Conservation (phyloP, 1,284 basidiomycete genomes). For the Psilocybe mexicana region DNA sequence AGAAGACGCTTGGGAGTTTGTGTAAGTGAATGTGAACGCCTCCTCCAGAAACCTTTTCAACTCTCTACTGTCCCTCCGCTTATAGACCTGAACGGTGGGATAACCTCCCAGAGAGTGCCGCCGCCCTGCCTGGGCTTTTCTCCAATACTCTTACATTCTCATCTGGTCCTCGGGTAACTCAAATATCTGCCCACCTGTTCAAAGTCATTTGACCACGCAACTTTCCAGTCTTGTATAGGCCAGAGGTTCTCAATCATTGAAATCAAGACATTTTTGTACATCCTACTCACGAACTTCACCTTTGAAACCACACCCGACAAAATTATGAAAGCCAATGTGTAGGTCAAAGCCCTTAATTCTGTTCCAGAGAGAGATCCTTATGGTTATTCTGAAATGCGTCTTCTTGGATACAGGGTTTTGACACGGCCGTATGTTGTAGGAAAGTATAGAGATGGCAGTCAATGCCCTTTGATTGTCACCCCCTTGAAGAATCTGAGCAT, state of each 20-base stretch:
- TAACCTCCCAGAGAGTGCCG: conserved; percentile 62
- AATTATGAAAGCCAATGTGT: conserved; percentile 73
- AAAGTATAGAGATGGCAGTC: conserved; percentile 63
- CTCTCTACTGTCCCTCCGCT: conserved; percentile 5
- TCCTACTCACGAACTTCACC: conserved; percentile 64
- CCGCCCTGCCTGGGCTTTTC: conserved; percentile 66
- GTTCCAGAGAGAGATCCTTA: background rate
- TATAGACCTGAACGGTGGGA: conserved; percentile 80
- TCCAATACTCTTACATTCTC: conserved; percentile 75
- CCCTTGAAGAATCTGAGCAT: background rate
- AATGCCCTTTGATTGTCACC: conserved; percentile 48
- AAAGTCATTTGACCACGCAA: conserved; percentile 5
- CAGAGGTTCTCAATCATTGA: conserved; percentile 78
- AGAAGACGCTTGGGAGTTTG: conserved; percentile 72
- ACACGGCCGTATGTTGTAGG: conserved; percentile 69
- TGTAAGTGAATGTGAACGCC: conserved; percentile 43
- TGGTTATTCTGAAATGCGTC: conserved; percentile 6
- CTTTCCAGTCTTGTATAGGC: conserved; percentile 71
- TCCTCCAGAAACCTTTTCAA: conserved; percentile 8
- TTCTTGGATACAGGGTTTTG: conserved; percentile 49
- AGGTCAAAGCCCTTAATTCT: conserved; percentile 28
- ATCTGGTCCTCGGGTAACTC: conserved; percentile 71
- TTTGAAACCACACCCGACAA: conserved; percentile 57
- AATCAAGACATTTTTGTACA: conserved; percentile 74
- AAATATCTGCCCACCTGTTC: background rate